Evolutionary conservation across 768 basidiomycete genomes (phyloP), one percentile per base, ranked within the genome.

Genomic region (Leccinum ochraceum): DNA sequence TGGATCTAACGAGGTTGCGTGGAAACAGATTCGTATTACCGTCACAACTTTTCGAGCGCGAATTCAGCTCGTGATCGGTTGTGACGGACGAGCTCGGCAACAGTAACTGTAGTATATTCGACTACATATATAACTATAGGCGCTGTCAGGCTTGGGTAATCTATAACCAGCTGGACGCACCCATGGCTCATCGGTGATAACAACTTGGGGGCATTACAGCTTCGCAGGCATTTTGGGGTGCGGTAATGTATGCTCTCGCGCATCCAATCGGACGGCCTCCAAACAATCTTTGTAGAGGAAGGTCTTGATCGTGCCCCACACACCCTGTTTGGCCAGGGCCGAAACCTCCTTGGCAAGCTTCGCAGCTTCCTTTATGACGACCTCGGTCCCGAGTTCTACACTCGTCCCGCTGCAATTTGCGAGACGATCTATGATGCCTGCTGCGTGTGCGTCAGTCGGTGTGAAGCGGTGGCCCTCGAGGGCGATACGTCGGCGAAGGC

Each of bases 401-500:
- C 67, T 63, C n/a, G 70, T 66, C n/a, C 67, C 72, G 3, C 63
- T 61, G 44, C 64, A 71, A 54, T 50, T 67, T 55, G 70, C 74
- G 36, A 93, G 67, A 59, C 86, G 77, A 71, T 95, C 94, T 20
- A 95, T 74, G 13, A 94, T 74, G 4, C 89, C 89, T 20, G 78
- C 79, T 20, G 80, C 74, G 8, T 87, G 77, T 3, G 90, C 87
- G 68, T 95, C 93, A 6, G 75, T 59, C 2, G 93, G 84, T 0
- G 88, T 85, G 71, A 91, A 95, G 46, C 89, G 82, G 66, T 92
- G 82, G 0, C 90, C 94, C 66, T 93, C 91, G 3, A 95, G 78
- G 13, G 86, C 85, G 48, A 94, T 86, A 67, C 90, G 88, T 54
- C 92, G 86, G 8, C 85, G 80, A 11, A 86, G 66, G 26, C 74